These are phyloP conservation scores for Chytriomyces sp. DNA, from an alignment of 192 early-diverging fungal genomes.

Conservation along the genomic window DNA sequence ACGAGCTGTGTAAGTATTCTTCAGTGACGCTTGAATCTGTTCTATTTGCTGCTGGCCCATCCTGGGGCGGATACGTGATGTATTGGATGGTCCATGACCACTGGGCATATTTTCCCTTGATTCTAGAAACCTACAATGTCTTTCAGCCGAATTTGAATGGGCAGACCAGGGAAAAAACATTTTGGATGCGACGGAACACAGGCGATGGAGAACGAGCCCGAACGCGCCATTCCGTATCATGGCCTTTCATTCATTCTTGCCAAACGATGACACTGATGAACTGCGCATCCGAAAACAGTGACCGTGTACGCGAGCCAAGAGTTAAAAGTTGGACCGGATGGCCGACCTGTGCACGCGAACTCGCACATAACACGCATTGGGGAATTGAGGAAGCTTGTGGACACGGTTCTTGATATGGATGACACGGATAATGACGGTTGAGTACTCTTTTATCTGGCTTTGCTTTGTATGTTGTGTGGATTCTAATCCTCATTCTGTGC, in stretches of 20 bases:
- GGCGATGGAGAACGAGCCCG: too few relatives aligned
- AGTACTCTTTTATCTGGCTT: too few relatives aligned
- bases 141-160: background rate
- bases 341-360: background rate
- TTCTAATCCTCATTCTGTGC: too few relatives aligned
- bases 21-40: too few relatives aligned
- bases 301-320: constrained; percentile 23
- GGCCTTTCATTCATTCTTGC: too few relatives aligned
- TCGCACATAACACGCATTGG: background rate
- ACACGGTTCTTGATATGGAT: constrained; percentile 74
- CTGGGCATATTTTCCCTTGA: background rate
- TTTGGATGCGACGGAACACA: too few relatives aligned
- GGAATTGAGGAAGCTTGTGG: constrained; percentile 67
- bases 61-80: too few relatives aligned
- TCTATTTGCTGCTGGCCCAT: too few relatives aligned
- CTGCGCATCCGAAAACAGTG: background rate
- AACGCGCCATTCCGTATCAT: too few relatives aligned
- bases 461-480: too few relatives aligned
- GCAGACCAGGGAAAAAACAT: background rate
- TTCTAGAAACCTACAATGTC: background rate
- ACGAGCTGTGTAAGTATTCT: constrained; percentile 62
- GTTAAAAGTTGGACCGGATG: constrained; percentile 7
- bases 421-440: constrained; percentile 76
- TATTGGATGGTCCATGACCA: too few relatives aligned
- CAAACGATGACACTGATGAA: background rate